Conservation (phyloP, 306 rosid genomes). For the Vachellia collinsii region DNA sequence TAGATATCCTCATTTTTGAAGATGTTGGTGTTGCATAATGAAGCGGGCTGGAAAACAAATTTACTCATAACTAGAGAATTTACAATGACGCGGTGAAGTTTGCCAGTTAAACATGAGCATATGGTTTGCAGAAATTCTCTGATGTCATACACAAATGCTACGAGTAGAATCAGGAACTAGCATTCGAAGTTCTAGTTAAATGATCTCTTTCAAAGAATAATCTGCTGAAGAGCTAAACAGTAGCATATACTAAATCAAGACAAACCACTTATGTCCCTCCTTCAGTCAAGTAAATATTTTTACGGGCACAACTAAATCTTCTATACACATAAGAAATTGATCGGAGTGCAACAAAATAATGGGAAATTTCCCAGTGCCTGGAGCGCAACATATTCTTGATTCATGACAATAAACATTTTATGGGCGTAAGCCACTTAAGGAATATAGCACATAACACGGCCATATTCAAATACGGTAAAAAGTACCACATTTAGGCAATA, state of each 20-base stretch:
- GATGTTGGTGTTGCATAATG: constrained; percentile 38
- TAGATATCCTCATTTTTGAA: constrained; percentile 52
- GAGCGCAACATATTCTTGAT: background rate
- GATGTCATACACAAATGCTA: background rate
- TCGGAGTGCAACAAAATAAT: background rate
- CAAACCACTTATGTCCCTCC: background rate
- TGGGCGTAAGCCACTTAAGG: background rate
- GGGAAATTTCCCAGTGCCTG: background rate
- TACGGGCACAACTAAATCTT: background rate
- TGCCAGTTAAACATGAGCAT: background rate
- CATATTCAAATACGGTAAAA: background rate
- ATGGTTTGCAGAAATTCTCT: background rate
- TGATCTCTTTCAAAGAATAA: background rate
- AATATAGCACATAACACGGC: background rate
- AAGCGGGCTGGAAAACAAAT: constrained; percentile 50
- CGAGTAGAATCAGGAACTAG: background rate
- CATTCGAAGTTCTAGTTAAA: background rate
- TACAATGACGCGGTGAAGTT: background rate
- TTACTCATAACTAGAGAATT: constrained; percentile 23
- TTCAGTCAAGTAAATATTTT: background rate
- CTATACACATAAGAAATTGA: background rate
- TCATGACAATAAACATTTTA: background rate
- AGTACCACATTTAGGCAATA: background rate
- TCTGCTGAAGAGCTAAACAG: background rate
- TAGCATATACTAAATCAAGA: background rate